Evolutionary conservation across 164 flowering plant species (phyloP), one percentile per base, ranked within the genome.

Genomic region (Liquidambar formosana): DNA sequence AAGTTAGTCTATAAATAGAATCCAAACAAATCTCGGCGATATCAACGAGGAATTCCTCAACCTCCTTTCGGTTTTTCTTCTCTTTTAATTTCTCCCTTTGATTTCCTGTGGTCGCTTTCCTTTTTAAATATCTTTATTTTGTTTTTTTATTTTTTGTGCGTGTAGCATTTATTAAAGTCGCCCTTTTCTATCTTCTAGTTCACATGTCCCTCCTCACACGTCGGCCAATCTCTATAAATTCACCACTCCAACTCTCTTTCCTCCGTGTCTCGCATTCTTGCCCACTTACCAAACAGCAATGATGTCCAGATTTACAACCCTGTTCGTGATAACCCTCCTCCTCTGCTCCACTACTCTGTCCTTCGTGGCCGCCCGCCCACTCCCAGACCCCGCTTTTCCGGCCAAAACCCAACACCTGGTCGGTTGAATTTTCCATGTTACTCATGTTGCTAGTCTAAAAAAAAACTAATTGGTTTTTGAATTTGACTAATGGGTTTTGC

Each of bases 361-460:
- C 61, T 41, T 33, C 49, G 77, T n/a, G n/a, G n/a, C 77, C 22
- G 68, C 72, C 57, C 68, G 77, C 14, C 65, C 77, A 1, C 68
- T 73, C 14, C 65, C 77, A 1, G 61, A 22, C 1, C 77, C 77
- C 12, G 65, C 57, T 14, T 61, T 54, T 28, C 11, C 48, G 1
- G 54, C 60, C 3, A 26, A 68, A 57, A 67, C 38, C 49, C 53
- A 61, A 52, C 21, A 6, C 0, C 58, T 22, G 71, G 70, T 62
- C 44, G 15, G 66, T 49, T 51, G 11, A 27, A 19, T 66, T 33
- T 47, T 5, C 14, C 14, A 4, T 54, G n/a, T 11, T 53, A 44
- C 28, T 57, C 14, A 13, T 28, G 0, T 65, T 33, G 18, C 4
- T 49, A 4, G 53, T 15, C 6, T 51, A 25, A 9, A n/a, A 33